phyloP scores from a whole-genome alignment of 2,329 filamentous ascomycete genomes.

The Rhynchosporium graminicola region DNA sequence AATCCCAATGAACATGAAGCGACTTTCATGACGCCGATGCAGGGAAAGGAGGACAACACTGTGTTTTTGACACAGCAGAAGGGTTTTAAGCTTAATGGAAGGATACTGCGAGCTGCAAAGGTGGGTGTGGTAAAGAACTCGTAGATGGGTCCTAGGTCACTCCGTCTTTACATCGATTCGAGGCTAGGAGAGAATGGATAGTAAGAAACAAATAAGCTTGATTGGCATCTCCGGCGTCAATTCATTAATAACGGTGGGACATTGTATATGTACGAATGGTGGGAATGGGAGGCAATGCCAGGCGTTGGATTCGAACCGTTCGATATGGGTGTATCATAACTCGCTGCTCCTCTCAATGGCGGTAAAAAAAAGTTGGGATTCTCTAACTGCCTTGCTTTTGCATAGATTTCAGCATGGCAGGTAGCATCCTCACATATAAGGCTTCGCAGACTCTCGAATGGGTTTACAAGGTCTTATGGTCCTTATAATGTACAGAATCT shows the following conservation, averaged over 20 bases:
- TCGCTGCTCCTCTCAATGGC: conserved; percentile 37
- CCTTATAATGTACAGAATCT: conserved; percentile 22
- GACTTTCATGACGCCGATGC: conserved; percentile 87
- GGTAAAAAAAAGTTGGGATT: conserved; percentile 14
- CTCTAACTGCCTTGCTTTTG: conserved; percentile 24
- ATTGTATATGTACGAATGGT: conserved; percentile 34
- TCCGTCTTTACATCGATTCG: no score
- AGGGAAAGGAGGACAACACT: conserved; percentile 84
- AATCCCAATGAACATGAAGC: conserved; percentile 97
- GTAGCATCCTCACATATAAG: neutral
- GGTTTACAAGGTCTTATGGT: conserved; percentile 10
- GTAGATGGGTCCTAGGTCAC: neutral
- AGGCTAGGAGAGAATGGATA: neutral
- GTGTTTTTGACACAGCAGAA: conserved; percentile 95
- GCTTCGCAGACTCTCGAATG: conserved; percentile 1
- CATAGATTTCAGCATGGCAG: conserved; percentile 19
- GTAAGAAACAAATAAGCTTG: conserved; percentile 12
- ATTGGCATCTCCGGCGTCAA: conserved; percentile 17
- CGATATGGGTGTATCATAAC: conserved; percentile 24
- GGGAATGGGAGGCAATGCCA: conserved; percentile 6
- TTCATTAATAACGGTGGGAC: neutral
- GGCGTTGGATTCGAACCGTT: conserved; percentile 30
- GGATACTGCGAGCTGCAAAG: conserved; percentile 88
- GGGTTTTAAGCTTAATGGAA: conserved; percentile 91
- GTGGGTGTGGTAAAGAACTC: conserved; percentile 91